A percentile compares a stretch with the other conserved stretches of the same genome.
phyloP scores from a whole-genome alignment of 2,329 filamentous ascomycete genomes.

The Trichoderma atroviride region DNA sequence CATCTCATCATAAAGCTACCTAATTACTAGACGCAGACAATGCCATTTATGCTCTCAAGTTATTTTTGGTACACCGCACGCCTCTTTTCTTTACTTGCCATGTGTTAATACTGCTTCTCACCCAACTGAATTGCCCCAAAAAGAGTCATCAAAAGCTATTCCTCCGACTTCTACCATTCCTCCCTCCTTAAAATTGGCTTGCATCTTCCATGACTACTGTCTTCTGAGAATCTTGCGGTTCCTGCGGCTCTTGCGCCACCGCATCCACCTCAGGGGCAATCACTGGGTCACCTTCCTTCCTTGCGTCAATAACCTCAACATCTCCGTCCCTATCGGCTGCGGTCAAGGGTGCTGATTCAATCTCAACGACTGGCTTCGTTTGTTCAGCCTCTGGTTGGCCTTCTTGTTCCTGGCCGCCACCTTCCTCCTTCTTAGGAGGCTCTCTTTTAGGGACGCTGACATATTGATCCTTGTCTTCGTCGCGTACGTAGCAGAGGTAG shows the following conservation, averaged over 20 bases:
- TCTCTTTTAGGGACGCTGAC: conserved; percentile 51
- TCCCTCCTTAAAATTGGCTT: background rate
- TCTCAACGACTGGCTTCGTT: background rate
- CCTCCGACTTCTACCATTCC: background rate
- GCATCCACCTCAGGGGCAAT: background rate
- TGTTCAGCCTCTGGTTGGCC: background rate
- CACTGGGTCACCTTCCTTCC: background rate
- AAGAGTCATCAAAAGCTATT: background rate
- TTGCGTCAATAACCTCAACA: conserved; percentile 27
- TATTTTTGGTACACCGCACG: background rate
- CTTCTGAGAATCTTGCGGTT: conserved; percentile 4
- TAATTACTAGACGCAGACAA: background rate
- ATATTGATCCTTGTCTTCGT: conserved; percentile 60
- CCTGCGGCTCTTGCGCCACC: background rate
- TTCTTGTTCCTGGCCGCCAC: conserved; percentile 4
- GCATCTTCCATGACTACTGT: background rate
- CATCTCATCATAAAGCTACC: conserved; percentile 6
- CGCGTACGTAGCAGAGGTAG: conserved; percentile 80
- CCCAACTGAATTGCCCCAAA: background rate
- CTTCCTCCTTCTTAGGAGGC: conserved; percentile 28
- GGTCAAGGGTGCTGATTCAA: background rate
- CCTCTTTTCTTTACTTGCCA: background rate
- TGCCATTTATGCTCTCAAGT: background rate
- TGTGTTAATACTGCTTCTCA: background rate
- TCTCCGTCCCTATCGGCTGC: conserved; percentile 36